A percentile compares a stretch with the other conserved stretches of the same genome.
Conservation (phyloP, 2,329 filamentous ascomycete genomes). For the Pseudomassariella vexata region DNA sequence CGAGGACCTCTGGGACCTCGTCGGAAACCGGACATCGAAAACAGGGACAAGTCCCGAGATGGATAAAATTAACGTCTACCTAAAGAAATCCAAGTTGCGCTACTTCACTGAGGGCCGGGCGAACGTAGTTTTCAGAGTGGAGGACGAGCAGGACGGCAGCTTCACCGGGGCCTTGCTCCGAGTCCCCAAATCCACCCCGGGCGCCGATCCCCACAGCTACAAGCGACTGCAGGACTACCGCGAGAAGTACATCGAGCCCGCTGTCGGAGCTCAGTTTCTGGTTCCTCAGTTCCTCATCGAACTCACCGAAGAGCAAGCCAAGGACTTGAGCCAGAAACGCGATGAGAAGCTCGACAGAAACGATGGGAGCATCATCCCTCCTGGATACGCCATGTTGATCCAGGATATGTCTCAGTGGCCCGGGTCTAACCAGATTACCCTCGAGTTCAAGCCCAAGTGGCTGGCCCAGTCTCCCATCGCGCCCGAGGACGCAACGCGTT, state of each 20-base stretch:
- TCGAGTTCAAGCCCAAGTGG: conserved; percentile 86
- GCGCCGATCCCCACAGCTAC: conserved; percentile 39
- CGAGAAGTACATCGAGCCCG: conserved; percentile 44
- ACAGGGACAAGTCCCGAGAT: no score
- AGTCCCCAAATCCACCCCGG: conserved; percentile 48
- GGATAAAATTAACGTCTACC: conserved; percentile 2
- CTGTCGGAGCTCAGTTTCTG: conserved; percentile 29
- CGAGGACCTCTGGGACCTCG: conserved; percentile 4
- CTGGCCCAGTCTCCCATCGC: conserved; percentile 69
- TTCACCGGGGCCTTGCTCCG: conserved; percentile 49
- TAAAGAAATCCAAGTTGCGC: conserved; percentile 13
- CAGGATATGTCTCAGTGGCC: conserved; percentile 61
- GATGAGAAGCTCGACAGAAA: conserved; percentile 32
- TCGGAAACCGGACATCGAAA: no score
- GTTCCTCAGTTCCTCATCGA: conserved; percentile 23
- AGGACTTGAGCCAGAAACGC: conserved; percentile 48
- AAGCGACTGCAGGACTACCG: conserved; percentile 40
- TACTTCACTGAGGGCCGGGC: conserved; percentile 66
- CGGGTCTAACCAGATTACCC: conserved; percentile 29
- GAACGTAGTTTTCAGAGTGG: conserved; percentile 64
- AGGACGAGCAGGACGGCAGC: conserved; percentile 20
- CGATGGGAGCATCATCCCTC: conserved; percentile 33
- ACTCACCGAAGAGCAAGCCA: conserved; percentile 33
- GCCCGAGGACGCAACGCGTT: conserved; percentile 55
- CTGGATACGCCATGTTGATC: conserved; percentile 63